phyloP scores from a whole-genome alignment of 2,329 filamentous ascomycete species.

The Pleoardoris graminearum region DNA sequence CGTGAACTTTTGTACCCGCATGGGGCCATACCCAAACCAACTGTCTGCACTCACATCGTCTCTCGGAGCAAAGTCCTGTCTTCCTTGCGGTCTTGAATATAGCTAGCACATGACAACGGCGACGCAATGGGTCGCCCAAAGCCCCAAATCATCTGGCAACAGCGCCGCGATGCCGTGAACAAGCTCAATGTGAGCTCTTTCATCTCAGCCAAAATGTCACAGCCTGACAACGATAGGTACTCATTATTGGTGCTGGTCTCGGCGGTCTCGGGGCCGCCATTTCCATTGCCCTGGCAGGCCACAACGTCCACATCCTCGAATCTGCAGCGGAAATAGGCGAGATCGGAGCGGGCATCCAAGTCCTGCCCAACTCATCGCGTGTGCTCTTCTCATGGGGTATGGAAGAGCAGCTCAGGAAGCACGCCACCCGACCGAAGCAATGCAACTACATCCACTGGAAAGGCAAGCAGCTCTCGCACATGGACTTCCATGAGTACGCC shows the following conservation, averaged over 20 bases:
- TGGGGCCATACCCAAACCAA: too few relatives aligned
- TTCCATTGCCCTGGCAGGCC: conserved; percentile 51
- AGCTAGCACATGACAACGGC: too few relatives aligned
- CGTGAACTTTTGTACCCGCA: too few relatives aligned
- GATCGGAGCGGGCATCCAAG: conserved; percentile 57
- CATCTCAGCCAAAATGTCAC: too few relatives aligned
- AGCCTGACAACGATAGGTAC: conserved; percentile 35
- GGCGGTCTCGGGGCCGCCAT: conserved; percentile 59
- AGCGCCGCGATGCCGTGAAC: conserved; percentile 26
- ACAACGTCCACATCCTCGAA: conserved; percentile 55
- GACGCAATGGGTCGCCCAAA: conserved; percentile 32
- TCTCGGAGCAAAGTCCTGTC: too few relatives aligned
- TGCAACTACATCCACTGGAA: conserved; percentile 59
- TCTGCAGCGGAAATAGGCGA: conserved; percentile 53
- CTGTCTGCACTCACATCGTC: too few relatives aligned
- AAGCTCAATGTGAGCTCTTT: conserved; percentile 32
- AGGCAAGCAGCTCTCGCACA: conserved; percentile 52
- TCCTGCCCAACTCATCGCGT: conserved; percentile 53
- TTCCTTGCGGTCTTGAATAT: too few relatives aligned
- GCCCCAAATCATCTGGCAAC: conserved; percentile 32
- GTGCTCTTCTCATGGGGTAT: conserved; percentile 57
- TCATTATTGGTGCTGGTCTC: conserved; percentile 61
- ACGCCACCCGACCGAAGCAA: conserved; percentile 48
- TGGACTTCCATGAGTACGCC: conserved; percentile 53
- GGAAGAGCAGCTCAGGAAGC: conserved; percentile 46